Evolutionary conservation across 257 asterid genomes (phyloP), one percentile per base, ranked within the genome.

Genomic region (Primulina tabacum): DNA sequence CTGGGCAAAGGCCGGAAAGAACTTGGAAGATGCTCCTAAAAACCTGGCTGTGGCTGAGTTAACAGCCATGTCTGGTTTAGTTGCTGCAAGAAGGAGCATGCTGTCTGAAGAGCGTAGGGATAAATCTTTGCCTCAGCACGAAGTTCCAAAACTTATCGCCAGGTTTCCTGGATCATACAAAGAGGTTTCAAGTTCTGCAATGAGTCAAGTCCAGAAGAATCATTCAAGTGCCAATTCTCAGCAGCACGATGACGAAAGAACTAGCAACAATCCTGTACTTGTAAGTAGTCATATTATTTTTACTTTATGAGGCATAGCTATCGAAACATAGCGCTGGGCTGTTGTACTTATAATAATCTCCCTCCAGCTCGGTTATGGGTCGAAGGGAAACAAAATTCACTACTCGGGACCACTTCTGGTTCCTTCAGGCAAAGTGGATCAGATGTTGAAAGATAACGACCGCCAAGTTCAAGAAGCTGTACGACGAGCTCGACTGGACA

Each of bases 391-490:
- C 78, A 91, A 84, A 66, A 89, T 94, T 17, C 96, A 94, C 84
- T 94, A 89, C 85, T 94, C 99, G 0, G 99, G 99, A 21, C 97
- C 99, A 0, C 69, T 94, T 68, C 79, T 89, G 35, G 97, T 83
- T 33, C 96, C 97, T 14, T 86, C 97, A 1, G 95, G 91, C 60
- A 89, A 88, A 85, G 84, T 87, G 81, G 97, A 94, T 61, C 96
- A 91, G 85, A 85, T 83, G 79, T 64, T 94, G 80, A 89, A 88
- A 79, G 99, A 91, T 60, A 92, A 91, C 14, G 97, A 94, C 73
- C 95, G 96, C 40, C 97, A 88, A 56, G 86, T 94, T 35, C 99
- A 88, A 77, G 99, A 91, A 77, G 96, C 96, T 34, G 97, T 80
- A 65, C 80, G 99, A 76, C 82, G 97, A 52, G 96, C 92, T 35